phyloP scores from a whole-genome alignment of 352 stramenopile genomes.

The Pythium oligandrum region DNA sequence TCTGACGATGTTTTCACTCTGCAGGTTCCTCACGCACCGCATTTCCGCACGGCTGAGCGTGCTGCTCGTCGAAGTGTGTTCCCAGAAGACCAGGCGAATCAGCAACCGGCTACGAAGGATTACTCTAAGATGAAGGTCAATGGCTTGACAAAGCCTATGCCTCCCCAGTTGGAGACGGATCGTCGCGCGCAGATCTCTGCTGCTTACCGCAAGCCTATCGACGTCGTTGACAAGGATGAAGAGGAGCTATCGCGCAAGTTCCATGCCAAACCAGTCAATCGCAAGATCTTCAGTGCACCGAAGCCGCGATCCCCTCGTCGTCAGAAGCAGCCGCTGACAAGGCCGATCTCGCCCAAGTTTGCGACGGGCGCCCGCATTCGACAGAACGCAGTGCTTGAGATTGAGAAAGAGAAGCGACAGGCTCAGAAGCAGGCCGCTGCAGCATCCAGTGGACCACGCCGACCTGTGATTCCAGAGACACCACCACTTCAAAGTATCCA shows the following conservation, averaged over 20 bases:
- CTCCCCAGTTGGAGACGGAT: conserved; percentile 62
- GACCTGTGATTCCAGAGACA: conserved; percentile 61
- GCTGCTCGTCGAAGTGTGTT: conserved; percentile 17
- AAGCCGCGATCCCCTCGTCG: conserved; percentile 16
- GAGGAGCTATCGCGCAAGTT: conserved; percentile 78
- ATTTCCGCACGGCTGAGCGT: conserved; percentile 21
- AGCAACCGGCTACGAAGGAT: conserved; percentile 10
- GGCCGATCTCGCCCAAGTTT: conserved; percentile 39
- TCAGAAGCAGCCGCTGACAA: conserved; percentile 30
- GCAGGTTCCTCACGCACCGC: conserved; percentile 20
- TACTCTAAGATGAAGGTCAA: conserved; percentile 25
- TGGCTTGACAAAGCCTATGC: conserved; percentile 35
- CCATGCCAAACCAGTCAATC: conserved; percentile 60
- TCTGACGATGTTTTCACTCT: no score
- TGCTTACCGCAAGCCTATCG: conserved; percentile 45
- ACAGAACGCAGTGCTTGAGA: conserved; percentile 24
- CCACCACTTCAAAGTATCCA: conserved; percentile 69
- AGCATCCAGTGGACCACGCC: conserved; percentile 2
- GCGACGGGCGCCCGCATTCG: conserved; percentile 30
- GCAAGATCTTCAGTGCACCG: conserved; percentile 33
- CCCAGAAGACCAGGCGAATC: conserved; percentile 4
- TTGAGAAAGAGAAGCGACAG: conserved; percentile 30
- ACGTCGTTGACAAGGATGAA: conserved; percentile 62
- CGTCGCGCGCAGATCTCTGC: conserved; percentile 41
- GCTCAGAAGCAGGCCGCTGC: conserved; percentile 1